Evolutionary conservation across 1,284 basidiomycete species (phyloP), one percentile per base, ranked within the genome.

Genomic region (Anthracocystis walkeri): DNA sequence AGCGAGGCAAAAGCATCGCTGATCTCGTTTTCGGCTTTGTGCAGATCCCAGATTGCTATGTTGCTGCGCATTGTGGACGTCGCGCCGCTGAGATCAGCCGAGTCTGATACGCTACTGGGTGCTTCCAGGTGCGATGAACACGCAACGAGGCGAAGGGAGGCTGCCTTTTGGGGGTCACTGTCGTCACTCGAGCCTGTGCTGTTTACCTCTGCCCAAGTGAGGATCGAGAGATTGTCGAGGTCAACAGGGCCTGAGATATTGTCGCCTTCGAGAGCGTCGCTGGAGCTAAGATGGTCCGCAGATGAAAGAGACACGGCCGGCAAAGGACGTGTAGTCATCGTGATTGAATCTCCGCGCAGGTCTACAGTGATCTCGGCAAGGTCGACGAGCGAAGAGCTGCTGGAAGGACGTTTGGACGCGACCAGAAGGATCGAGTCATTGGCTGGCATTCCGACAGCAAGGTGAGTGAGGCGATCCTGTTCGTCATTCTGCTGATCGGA

Each of bases 1-100:
- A 77, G 65, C 31, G 65, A 62, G 16, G 52, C 48, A 27, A 77
- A 77, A 6, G 75, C 75, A 11, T 77, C 75, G 50, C 63, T 73
- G 14, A 77, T 55, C 52, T 66, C 75, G 48, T 62, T 58, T 25
- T 66, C 65, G 16, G 56, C 54, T 38, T 61, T 65, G 35, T 16
- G 3, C 8, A 73, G 38, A 33, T 77, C 63, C 75, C 75, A 77
- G 8, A 59, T 38, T 11, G 66, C 58, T n/a, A 77, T 49, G n/a
- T 1, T 60, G 53, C 55, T 73, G 61, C 52, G 55, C 56, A 66
- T 44, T n/a, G n/a, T 25, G 7, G 56, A 38, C 1, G 23, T 18
- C 1, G 49, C 6, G 16, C 20, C 20, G 42, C 12, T 23, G 8
- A n/a, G 7, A n/a, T 52, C 49, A 25, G 33, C 49, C 16, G 48